phyloP scores from a whole-genome alignment of 2,329 filamentous ascomycete genomes.

The Mycogone perniciosa region DNA sequence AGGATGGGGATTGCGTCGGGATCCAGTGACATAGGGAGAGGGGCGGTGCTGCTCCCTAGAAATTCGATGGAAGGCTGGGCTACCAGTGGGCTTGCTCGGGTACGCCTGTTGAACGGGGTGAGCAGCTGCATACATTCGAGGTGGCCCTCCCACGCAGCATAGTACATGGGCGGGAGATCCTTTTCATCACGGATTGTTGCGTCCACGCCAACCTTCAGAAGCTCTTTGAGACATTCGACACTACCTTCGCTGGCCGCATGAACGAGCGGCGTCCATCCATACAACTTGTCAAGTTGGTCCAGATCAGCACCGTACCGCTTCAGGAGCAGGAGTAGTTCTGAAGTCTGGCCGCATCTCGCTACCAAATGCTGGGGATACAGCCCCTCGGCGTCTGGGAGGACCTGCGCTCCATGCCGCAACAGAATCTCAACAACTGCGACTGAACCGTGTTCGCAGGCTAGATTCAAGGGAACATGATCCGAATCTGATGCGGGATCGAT shows the following conservation, averaged over 20 bases:
- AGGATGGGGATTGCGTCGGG: conserved; percentile 86
- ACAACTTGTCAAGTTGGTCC: conserved; percentile 89
- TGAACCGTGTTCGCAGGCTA: conserved; percentile 91
- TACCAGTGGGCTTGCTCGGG: conserved; percentile 37
- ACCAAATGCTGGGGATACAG: conserved; percentile 96
- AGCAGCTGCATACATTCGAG: conserved; percentile 89
- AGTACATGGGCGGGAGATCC: conserved; percentile 89
- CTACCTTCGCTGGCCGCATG: conserved; percentile 96
- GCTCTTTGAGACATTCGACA: conserved; percentile 74
- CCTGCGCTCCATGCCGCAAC: conserved; percentile 68
- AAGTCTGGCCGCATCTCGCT: conserved; percentile 77
- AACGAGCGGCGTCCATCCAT: conserved; percentile 94
- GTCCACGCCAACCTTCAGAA: conserved; percentile 74
- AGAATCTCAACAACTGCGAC: conserved; percentile 78
- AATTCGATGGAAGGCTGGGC: conserved; percentile 38
- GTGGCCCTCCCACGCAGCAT: conserved; percentile 96
- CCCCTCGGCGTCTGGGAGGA: conserved; percentile 93
- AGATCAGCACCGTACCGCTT: conserved; percentile 83
- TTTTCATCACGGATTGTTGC: conserved; percentile 85
- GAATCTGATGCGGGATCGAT: conserved; percentile 80
- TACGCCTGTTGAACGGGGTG: conserved; percentile 49
- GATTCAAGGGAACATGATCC: conserved; percentile 88
- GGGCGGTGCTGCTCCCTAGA: conserved; percentile 42
- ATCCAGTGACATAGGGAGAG: conserved; percentile 62
- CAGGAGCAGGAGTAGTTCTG: conserved; percentile 71